A percentile compares a stretch with the other conserved stretches of the same genome.
Conservation (phyloP, 164 flowering plant species). For the Vitis cinerea region DNA sequence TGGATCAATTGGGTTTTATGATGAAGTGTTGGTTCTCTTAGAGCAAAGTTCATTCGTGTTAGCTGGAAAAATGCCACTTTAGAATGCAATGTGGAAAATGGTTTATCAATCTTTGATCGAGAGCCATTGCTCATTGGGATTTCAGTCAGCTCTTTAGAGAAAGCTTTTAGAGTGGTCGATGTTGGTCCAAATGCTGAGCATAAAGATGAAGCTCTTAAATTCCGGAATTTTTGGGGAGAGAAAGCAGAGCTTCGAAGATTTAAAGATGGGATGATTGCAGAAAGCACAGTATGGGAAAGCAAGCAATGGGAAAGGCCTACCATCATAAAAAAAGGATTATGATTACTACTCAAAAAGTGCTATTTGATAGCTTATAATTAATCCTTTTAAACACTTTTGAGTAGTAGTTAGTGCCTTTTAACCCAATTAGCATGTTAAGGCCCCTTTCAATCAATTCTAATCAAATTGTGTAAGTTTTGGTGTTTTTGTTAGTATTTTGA, state of each 20-base stretch:
- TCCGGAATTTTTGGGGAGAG: too few relatives aligned
- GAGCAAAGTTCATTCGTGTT: neutral
- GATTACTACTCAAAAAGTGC: too few relatives aligned
- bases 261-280: constrained; percentile 85
- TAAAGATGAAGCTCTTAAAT: too few relatives aligned
- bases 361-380: too few relatives aligned
- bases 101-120: constrained; percentile 54
- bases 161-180: too few relatives aligned
- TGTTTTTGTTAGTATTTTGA: too few relatives aligned
- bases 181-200: too few relatives aligned
- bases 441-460: too few relatives aligned
- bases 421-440: too few relatives aligned
- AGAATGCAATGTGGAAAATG: constrained; percentile 34
- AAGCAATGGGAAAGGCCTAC: constrained; percentile 78
- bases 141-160: constrained; percentile 39
- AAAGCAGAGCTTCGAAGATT: constrained; percentile 35
- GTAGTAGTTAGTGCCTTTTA: too few relatives aligned
- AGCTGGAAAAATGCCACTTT: neutral
- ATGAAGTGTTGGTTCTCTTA: neutral
- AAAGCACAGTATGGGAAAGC: constrained; percentile 84
- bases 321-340: constrained; percentile 57
- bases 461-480: too few relatives aligned
- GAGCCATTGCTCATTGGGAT: constrained; percentile 70
- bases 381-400: too few relatives aligned
- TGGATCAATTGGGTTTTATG: neutral